These are phyloP conservation scores for Triticum urartu DNA, from an alignment of 176 grass and related monocot genomes.

Conservation along the genomic window DNA sequence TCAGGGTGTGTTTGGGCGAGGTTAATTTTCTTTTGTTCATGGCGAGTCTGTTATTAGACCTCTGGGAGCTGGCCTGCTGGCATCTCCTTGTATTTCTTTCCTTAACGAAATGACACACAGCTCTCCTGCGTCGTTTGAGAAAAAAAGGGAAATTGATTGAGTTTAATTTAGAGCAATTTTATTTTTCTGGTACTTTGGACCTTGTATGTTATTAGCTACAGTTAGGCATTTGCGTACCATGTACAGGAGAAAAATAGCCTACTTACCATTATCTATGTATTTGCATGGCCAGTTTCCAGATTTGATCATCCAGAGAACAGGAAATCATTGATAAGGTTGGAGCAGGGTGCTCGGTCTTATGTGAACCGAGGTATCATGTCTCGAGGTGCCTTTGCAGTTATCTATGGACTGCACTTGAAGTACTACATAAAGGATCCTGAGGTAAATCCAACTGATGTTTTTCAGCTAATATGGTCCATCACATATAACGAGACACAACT, in stretches of 20 bases:
- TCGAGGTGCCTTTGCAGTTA: conserved; percentile 68
- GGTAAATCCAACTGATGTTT: conserved; percentile 42
- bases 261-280: conserved; percentile 13
- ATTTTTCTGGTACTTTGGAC: not conserved
- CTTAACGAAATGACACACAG: not conserved
- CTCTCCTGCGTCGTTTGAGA: not conserved
- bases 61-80: not conserved
- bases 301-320: conserved; percentile 67
- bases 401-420: conserved; percentile 79
- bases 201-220: not conserved
- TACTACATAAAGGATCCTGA: conserved; percentile 79
- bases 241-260: not conserved
- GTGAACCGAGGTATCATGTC: conserved; percentile 69
- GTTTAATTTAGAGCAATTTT: not conserved
- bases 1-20: no score
- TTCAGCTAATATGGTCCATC: conserved; percentile 3
- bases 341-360: conserved; percentile 67
- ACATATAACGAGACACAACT: not conserved
- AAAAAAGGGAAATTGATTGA: conserved; percentile 2
- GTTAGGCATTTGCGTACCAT: conserved; percentile 8
- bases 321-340: conserved; percentile 76
- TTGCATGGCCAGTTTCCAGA: conserved; percentile 53
- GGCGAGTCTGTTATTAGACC: no score
- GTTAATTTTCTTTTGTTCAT: no score
- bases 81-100: not conserved